These are phyloP conservation scores for Fraxinus paxiana DNA, from an alignment of 305 asterid species.

Conservation along the genomic window DNA sequence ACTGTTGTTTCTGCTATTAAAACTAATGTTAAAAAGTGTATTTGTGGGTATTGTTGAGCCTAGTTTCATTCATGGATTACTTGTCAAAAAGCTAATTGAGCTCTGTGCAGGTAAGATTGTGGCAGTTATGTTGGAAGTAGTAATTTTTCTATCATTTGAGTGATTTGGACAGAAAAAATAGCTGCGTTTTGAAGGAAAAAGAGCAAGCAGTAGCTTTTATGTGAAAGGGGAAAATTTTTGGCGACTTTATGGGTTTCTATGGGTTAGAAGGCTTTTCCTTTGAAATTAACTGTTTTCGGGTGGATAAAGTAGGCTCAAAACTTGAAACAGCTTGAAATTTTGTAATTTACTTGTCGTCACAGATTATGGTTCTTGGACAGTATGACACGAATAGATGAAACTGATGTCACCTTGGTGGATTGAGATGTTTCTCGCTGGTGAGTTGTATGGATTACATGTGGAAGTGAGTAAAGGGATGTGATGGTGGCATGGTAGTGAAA, in stretches of 20 bases:
- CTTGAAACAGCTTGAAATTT: not conserved
- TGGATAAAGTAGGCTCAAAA: not conserved
- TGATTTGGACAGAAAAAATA: not conserved
- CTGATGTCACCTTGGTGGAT: constrained; percentile 3
- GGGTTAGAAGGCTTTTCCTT: not conserved
- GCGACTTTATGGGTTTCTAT: not conserved
- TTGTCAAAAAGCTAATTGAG: not conserved
- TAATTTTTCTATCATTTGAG: not conserved
- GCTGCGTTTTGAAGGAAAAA: not conserved
- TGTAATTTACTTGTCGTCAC: not conserved
- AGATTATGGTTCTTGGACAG: not conserved
- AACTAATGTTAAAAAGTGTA: not conserved
- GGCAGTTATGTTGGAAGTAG: not conserved
- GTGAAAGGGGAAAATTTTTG: not conserved
- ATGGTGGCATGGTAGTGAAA: not conserved
- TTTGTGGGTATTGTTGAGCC: not conserved
- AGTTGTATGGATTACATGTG: not conserved
- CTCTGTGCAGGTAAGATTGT: not conserved
- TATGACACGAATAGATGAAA: not conserved
- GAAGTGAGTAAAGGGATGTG: not conserved
- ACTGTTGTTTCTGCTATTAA: not conserved
- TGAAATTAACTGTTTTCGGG: not conserved
- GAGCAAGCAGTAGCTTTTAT: not conserved
- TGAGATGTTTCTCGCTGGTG: not conserved
- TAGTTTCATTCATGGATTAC: not conserved